Evolutionary conservation across 129 eudicot species (phyloP), one percentile per base, ranked within the genome.

Genomic region (Tagetes erecta): DNA sequence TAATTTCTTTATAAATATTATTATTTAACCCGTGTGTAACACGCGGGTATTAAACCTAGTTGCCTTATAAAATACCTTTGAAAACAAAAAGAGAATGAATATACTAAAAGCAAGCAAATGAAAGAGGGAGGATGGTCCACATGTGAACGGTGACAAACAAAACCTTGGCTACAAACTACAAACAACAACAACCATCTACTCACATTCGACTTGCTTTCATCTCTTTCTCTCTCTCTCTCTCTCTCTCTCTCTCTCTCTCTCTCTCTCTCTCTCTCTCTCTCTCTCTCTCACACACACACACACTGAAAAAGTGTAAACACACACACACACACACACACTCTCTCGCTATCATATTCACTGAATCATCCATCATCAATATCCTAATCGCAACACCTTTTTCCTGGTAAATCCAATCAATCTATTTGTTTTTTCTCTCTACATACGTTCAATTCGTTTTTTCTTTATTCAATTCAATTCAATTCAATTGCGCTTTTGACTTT

Each of bases 121-220:
- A 57, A 42, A 39, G 13, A 68, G 68, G 37, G 41, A 10, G 37
- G 41, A 10, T 73, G 81, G 69, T 6, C 80, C 81, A 36, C 70
- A 68, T 68, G 75, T 49, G 49, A 77, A 68, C 45, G 53, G 41
- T 58, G 70, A 77, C 81, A 77, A 60, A 68, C 75, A 68, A 68
- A 77, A 44, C 77, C 30, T n/a, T 44, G 11, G 9, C 49, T 44
- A 44, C 49, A 44, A 50, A 13, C 56, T 50, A 50, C 70, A 46
- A 74, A 56, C 27, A 57, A 40, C 76, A 74, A 56, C 27, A 57
- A 40, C 76, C 55, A 72, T 72, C 53, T 51, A 55, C 27, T 72
- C 47, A 42, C 27, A 46, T 3, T 8, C 77, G 59, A 42, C 13
- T 35, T 7, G 34, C 8, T 59, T 49, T 47, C 51, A 9, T n/a